Base-by-base conservation (phyloP, 1,284 basidiomycete genomes). In the Rhodotorula sp. region DNA sequence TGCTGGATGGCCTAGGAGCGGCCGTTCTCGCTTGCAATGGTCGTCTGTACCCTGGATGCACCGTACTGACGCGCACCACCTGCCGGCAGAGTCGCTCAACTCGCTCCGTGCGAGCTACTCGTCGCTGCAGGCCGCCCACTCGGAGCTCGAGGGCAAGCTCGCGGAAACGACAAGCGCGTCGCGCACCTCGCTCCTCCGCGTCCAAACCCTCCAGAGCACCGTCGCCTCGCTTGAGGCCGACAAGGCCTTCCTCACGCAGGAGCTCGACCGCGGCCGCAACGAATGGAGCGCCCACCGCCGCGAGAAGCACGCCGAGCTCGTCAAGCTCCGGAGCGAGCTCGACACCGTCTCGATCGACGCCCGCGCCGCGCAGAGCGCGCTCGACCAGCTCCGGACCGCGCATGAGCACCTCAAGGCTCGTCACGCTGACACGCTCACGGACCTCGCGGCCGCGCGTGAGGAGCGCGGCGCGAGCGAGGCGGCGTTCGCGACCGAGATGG, bases 391-490 rank as follows among this genome's bases (percentile, higher is more conserved):
- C 3, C 90, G 91, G 77, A 86, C 87, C 2, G 84, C 90, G 0
- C 87, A 93, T 80, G 84, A 85, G 2, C 80, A 86, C 0, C 88
- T 91, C 71, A 84, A 86, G 3, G 86, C 88, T 68, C 88, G 90
- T 72, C 85, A 92, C 56, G 87, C 86, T 0, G 88, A 91, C 77
- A 85, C 89, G 0, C 84, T 91, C n/a, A 84, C 86, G 15, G 88
- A 88, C 68, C 85, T 90, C 10, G 88, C 91, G 67, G 87, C 89
- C 67, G 84, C 92, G 55, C 87, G 87, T 53, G 87, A 88, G 10
- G 88, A 89, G 69, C 83, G 91, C 13, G 91, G 90, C 2, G 89
- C 91, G 77, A 89, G 91, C 77, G 91, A 93, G 77, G 88, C 88
- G 0, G 88, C 87, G 3, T 93, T 91, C 80, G 85, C 88, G 0